Base-by-base conservation (phyloP, 768 basidiomycete species). In the Suillus ampliporus region DNA sequence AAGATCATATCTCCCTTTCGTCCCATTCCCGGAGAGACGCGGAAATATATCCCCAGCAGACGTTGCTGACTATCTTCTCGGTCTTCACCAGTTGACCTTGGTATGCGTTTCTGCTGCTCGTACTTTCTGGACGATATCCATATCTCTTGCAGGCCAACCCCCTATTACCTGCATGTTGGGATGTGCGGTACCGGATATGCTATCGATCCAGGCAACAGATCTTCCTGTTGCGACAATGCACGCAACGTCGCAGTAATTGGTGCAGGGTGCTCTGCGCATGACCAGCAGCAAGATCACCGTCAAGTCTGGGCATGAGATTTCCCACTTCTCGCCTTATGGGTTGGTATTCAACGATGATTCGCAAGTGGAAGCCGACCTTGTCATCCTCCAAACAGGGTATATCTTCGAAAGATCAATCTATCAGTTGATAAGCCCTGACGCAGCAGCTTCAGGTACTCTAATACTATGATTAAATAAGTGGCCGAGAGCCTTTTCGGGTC, bases 181-280 rank as follows among this genome's bases (percentile, higher is more conserved):
- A 31, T 57, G 61, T 38, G 43, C 61, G 26, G 28, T 44, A 11
- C 61, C 26, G 11, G 21, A 15, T 37, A 35, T 35, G 28, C 61
- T 57, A 9, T 40, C 26, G 5, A 58, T 61, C 23, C 61, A 31
- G 11, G n/a, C n/a, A n/a, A n/a, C n/a, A 59, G 1, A 10, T 58
- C 34, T 11, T 46, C 61, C 1, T 31, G 21, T 19, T 23, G 23
- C 14, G 2, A 5, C 5, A 5, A 48, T 14, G 31, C 50, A 19
- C 52, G 38, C 26, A 64, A 64, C 34, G 63, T 52, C 0, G 57
- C 52, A 4, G 57, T 65, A 23, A n/a, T 65, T n/a, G 64, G 62
- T 6, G 63, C 41, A n/a, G 64, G 64, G n/a, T 65, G 64, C 28
- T 65, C 64, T 19, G 64, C 62, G 13, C 64, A 65, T 17, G 64